Evolutionary conservation across 208 protist species (phyloP), one percentile per base, ranked within the genome.

Genomic region (Leishmania aethiopica): DNA sequence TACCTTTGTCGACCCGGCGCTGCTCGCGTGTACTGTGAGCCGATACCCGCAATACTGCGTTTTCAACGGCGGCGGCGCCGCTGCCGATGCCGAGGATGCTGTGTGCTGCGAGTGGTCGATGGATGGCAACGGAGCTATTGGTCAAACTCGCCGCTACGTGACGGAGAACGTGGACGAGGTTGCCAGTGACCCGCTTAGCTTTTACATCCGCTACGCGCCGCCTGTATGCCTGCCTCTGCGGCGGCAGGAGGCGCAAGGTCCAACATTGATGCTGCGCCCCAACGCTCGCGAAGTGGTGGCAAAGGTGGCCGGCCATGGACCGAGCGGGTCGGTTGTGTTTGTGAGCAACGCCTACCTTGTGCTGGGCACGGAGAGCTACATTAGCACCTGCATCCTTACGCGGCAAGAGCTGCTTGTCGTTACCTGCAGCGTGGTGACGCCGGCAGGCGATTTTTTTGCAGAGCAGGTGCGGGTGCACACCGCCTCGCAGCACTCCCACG

Each of bases 321-420:
- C 83, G 28, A 59, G 45, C 37, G 75, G 55, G 15, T 47, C 70
- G 7, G 57, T 93, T 22, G 64, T 84, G 35, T 96, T 86, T 73
- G 81, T 87, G 22, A 88, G 90, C 67, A 96, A 96, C 71, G 89
- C 91, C 28, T 96, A 96, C 72, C 78, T 90, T 35, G 73, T 96
- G 19, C 73, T 87, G 6, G 93, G 91, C 10, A 86, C 81, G 49
- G 91, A 94, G 42, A 89, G 86, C 64, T 76, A 89, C 81, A 92
- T 94, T 64, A 88, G 87, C 86, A 94, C 90, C 2, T 71, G 88
- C 17, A 35, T 89, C 28, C 69, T 96, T 17, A 94, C 93, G 13
- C 76, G 79, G 75, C 71, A 78, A 47, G 93, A 93, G 78, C 64
- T 96, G n/a, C 42, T 96, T 45, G 86, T 94, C 22, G 71, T 96